These are phyloP conservation scores for Lophiostoma macrostomum DNA, from an alignment of 495 filamentous ascomycete genomes.

Conservation along the genomic window DNA sequence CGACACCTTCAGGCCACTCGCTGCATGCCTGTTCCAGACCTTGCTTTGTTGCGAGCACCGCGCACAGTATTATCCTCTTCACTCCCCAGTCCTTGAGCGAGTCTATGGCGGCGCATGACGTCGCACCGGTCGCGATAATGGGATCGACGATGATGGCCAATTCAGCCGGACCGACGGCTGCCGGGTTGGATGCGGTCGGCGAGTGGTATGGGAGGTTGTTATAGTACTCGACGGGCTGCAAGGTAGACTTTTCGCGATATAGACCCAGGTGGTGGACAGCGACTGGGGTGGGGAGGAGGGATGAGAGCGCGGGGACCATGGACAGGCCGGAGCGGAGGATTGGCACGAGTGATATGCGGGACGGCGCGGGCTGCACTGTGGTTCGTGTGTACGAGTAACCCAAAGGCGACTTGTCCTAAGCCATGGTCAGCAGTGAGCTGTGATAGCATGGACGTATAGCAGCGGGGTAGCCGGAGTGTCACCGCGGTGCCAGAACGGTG, in stretches of 20 bases:
- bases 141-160: slow-evolving; percentile 87
- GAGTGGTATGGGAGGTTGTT: slow-evolving; percentile 86
- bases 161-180: slow-evolving; percentile 48
- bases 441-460: slow-evolving; percentile 19
- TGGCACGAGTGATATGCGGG: slow-evolving; percentile 71
- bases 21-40: slow-evolving; percentile 66
- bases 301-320: slow-evolving; percentile 86
- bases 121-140: slow-evolving; percentile 90
- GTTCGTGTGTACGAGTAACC: slow-evolving; percentile 64
- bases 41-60: slow-evolving; percentile 64
- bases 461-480: too few species aligned
- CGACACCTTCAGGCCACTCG: slow-evolving; percentile 70
- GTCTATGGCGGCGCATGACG: slow-evolving; percentile 83
- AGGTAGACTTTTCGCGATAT: slow-evolving; percentile 79
- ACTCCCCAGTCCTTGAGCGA: slow-evolving; percentile 89
- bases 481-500: too few species aligned
- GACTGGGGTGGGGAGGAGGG: slow-evolving; percentile 74
- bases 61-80: slow-evolving; percentile 72
- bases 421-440: neutral
- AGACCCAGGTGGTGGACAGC: slow-evolving; percentile 92
- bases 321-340: slow-evolving; percentile 85
- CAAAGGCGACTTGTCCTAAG: slow-evolving; percentile 72
- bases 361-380: slow-evolving; percentile 54
- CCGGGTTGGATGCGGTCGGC: slow-evolving; percentile 31
- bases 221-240: slow-evolving; percentile 95